Evolutionary conservation across 2,329 filamentous ascomycete genomes (phyloP).

Genomic region (Apiospora pterosperma): DNA sequence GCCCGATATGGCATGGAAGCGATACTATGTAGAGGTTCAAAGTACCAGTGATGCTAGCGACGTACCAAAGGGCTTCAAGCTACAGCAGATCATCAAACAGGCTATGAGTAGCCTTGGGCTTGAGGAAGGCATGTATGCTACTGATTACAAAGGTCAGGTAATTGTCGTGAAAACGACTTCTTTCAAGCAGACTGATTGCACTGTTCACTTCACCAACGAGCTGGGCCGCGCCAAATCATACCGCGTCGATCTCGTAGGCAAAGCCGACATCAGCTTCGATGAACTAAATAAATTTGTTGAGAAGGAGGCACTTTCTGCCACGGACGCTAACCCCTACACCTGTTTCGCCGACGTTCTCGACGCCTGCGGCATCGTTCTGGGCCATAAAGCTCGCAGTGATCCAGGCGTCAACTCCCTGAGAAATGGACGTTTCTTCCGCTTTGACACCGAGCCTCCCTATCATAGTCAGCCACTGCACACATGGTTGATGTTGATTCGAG

Average conservation of each 20-base stretch:
- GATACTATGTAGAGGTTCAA: neutral
- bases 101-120: conserved; percentile 31
- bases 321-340: neutral
- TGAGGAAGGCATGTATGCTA: conserved; percentile 31
- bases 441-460: neutral
- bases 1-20: neutral
- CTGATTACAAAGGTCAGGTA: conserved; percentile 50
- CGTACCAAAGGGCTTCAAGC: conserved; percentile 38
- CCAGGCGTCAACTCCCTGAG: neutral
- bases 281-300: conserved; percentile 42
- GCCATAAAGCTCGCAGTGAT: neutral
- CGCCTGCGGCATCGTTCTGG: neutral
- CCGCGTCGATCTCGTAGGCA: conserved; percentile 39
- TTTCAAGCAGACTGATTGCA: conserved; percentile 27
- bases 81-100: conserved; percentile 37
- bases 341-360: neutral
- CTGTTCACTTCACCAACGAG: conserved; percentile 32
- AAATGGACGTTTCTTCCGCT: neutral
- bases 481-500: neutral
- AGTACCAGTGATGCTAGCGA: neutral
- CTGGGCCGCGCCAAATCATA: conserved; percentile 30
- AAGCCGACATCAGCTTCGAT: conserved; percentile 34
- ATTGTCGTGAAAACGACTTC: conserved; percentile 35
- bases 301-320: conserved; percentile 40
- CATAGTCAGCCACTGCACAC: neutral